Evolutionary conservation across 164 flowering plant genomes (phyloP).

Genomic region (Cinnamomum chago): DNA sequence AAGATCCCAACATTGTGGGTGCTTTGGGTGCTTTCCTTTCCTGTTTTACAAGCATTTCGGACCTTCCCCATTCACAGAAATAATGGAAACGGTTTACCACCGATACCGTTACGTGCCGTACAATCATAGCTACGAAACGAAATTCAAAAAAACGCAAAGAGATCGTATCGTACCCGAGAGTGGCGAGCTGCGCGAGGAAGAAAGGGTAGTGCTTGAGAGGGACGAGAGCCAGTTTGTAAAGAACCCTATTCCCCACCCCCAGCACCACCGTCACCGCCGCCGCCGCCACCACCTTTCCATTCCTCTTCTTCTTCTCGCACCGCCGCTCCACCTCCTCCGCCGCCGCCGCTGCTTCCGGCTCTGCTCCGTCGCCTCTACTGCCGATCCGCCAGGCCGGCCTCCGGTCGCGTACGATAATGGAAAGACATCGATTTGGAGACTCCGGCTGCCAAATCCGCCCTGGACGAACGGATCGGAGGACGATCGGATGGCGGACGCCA

Average conservation of each 20-base stretch:
- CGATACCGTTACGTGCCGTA: too few species aligned
- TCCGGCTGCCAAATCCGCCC: not conserved
- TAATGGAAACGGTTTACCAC: too few species aligned
- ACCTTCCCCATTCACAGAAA: too few species aligned
- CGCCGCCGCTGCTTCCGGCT: too few species aligned
- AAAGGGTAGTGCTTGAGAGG: conserved; percentile 94
- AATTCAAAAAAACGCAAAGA: not conserved
- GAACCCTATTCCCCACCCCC: conserved; percentile 90
- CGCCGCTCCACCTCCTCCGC: conserved; percentile 13
- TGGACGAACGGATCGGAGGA: not conserved
- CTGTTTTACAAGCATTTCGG: too few species aligned
- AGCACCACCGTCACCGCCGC: conserved; percentile 67
- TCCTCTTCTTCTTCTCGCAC: conserved; percentile 14
- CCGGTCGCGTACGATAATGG: too few species aligned
- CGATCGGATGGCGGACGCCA: not conserved
- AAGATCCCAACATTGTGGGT: too few species aligned
- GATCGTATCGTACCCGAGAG: conserved; percentile 67
- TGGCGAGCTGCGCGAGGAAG: conserved; percentile 98
- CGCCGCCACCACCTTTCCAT: conserved; percentile 50
- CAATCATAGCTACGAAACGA: too few species aligned
- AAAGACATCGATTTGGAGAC: not conserved
- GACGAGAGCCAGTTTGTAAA: conserved; percentile 85
- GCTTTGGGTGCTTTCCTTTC: too few species aligned
- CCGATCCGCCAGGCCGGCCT: not conserved
- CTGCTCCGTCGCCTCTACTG: not conserved